These are phyloP conservation scores for Naganishia cerealis DNA, from an alignment of 1,284 basidiomycete genomes.

Conservation along the genomic window DNA sequence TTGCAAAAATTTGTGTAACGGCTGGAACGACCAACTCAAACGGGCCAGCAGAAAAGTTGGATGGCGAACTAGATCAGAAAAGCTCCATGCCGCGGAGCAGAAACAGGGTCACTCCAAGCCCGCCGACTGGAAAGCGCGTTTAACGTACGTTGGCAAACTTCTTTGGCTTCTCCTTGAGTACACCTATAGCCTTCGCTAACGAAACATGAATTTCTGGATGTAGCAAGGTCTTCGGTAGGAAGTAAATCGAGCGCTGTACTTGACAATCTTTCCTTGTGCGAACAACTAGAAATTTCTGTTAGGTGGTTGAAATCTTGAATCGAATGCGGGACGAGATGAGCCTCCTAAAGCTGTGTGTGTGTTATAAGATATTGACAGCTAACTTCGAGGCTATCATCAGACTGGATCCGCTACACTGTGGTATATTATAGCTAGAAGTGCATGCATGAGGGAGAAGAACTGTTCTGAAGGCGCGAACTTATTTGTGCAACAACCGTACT, in stretches of 20 bases:
- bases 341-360: no score
- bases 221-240: conserved; percentile 23
- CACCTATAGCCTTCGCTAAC: neutral
- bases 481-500: neutral
- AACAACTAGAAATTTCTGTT: no score
- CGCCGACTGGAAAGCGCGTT: conserved; percentile 14
- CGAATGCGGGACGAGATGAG: no score
- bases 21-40: conserved; percentile 15
- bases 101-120: neutral
- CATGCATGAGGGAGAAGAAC: neutral
- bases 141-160: neutral
- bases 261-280: no score
- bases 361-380: no score
- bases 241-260: neutral
- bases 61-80: conserved; percentile 12
- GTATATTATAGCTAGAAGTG: neutral
- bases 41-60: conserved; percentile 4
- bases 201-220: neutral
- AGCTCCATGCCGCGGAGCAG: neutral
- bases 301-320: no score
- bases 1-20: conserved; percentile 17
- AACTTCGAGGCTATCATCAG: no score
- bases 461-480: no score
- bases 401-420: no score
- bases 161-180: neutral